A percentile compares a stretch with the other conserved stretches of the same genome.
Conservation (phyloP, 208 protist genomes). For the Sergeia podlipaevii region DNA sequence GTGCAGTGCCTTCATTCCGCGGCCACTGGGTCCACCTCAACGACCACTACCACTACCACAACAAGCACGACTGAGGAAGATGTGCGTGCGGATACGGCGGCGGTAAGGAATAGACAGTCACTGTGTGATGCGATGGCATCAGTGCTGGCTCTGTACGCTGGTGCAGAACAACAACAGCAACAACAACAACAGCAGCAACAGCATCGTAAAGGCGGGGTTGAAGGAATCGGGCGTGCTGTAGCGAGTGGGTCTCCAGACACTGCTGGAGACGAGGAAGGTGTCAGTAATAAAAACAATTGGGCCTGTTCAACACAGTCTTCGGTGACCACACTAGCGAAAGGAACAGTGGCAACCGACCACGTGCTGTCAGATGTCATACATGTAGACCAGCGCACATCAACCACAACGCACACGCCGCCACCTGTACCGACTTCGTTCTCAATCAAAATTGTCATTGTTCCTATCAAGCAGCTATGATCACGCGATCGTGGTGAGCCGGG, state of each 20-base stretch:
- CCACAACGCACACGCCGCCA: not conserved
- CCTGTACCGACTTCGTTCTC: conserved; percentile 7
- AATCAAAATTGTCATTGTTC: conserved; percentile 6
- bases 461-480: not conserved
- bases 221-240: not conserved
- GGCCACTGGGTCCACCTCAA: too few species aligned
- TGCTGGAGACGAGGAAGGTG: conserved; percentile 2
- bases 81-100: not conserved
- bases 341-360: not conserved
- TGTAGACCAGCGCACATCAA: not conserved
- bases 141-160: conserved; percentile 21
- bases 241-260: not conserved
- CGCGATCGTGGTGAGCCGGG: too few species aligned
- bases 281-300: not conserved
- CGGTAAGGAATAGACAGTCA: conserved; percentile 5
- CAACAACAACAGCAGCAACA: not conserved
- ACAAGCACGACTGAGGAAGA: not conserved
- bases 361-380: not conserved
- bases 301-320: not conserved
- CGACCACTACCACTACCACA: not conserved
- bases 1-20: too few species aligned
- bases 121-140: conserved; percentile 35
- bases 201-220: too few species aligned
- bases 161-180: not conserved
- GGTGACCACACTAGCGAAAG: not conserved